Conservation (phyloP, 768 basidiomycete genomes). For the Russula griseocarnosa region DNA sequence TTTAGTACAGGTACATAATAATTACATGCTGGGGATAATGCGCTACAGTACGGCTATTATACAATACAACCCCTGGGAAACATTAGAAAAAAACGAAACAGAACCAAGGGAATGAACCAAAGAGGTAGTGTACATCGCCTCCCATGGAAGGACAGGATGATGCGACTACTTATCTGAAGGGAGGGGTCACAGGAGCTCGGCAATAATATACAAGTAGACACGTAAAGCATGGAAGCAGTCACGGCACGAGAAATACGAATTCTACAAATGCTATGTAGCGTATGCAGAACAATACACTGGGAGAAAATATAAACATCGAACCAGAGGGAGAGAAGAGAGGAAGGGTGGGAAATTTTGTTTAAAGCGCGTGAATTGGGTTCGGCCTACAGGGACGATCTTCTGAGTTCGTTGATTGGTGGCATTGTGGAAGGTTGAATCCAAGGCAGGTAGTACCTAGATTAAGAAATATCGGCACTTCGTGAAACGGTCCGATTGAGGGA, state of each 20-base stretch:
- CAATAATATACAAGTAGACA: not conserved
- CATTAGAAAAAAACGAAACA: not conserved
- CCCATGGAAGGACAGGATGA: not conserved
- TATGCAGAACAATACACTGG: not conserved
- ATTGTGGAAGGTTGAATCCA: not conserved
- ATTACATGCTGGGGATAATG: constrained; percentile 10
- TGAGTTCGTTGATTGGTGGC: not conserved
- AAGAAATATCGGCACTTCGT: not conserved
- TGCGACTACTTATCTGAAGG: not conserved
- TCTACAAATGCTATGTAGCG: not conserved
- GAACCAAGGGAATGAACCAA: constrained; percentile 1
- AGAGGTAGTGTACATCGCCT: not conserved
- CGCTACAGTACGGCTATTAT: not conserved
- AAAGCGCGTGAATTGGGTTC: not conserved
- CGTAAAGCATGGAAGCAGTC: not conserved
- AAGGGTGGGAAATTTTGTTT: too few relatives aligned
- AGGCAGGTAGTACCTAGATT: not conserved
- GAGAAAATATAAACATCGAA: not conserved
- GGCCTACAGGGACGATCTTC: not conserved
- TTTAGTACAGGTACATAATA: constrained; percentile 7
- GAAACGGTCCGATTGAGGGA: not conserved
- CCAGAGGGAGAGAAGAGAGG: not conserved
- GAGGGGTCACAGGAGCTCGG: not conserved
- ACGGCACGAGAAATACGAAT: not conserved
- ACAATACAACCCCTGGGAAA: not conserved